Conservation (phyloP, 208 protist species). For the Crithidia expoeki region DNA sequence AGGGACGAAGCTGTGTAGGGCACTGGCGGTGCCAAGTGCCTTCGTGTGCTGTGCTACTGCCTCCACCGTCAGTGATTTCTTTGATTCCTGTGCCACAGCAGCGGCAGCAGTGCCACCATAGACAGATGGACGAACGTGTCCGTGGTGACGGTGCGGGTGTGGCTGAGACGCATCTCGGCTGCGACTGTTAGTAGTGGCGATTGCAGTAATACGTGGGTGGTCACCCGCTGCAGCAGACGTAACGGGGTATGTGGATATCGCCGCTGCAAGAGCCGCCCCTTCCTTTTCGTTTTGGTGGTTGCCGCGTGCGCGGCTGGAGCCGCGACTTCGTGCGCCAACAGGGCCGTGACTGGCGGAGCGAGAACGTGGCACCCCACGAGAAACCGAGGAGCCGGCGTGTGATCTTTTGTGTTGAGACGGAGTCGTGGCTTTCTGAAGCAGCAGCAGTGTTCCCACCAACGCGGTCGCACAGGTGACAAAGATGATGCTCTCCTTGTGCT, state of each 20-base stretch:
- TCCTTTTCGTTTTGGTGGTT: not conserved
- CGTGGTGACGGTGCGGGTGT: constrained; percentile 26
- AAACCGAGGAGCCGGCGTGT: constrained; percentile 25
- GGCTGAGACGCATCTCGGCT: constrained; percentile 21
- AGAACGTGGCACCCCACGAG: constrained; percentile 17
- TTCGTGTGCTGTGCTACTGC: constrained; percentile 31
- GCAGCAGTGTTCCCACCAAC: constrained; percentile 42
- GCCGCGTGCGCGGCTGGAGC: constrained; percentile 20
- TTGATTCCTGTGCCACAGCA: not conserved
- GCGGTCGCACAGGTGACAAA: constrained; percentile 40
- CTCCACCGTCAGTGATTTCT: constrained; percentile 32
- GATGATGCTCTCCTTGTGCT: constrained; percentile 55
- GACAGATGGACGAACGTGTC: not conserved
- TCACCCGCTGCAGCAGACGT: not conserved
- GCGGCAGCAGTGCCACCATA: not conserved
- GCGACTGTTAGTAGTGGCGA: not conserved
- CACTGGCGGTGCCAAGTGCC: constrained; percentile 20
- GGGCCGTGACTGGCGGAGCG: constrained; percentile 15
- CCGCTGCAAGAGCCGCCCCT: not conserved
- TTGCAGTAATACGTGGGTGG: too few species aligned
- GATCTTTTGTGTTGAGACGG: constrained; percentile 38
- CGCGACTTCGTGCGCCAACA: constrained; percentile 21
- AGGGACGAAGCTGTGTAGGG: constrained; percentile 7
- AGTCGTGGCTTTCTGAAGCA: constrained; percentile 55
- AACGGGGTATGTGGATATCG: not conserved